These are phyloP conservation scores for Stagonosporopsis tanaceti DNA, from an alignment of 2,329 filamentous ascomycete genomes.

Conservation along the genomic window DNA sequence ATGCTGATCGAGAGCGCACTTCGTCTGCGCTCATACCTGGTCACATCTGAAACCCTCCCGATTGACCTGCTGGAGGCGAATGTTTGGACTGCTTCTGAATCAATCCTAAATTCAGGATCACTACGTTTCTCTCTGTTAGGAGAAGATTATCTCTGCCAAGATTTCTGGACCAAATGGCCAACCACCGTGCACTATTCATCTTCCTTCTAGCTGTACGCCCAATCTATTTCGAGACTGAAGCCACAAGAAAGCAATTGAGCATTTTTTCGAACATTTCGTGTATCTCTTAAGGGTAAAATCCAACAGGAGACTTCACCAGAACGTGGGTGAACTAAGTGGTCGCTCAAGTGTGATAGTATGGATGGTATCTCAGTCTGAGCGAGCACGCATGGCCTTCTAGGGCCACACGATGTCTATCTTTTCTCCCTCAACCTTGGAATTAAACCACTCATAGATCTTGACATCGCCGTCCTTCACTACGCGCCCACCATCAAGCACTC, in stretches of 20 bases:
- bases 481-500: constrained; percentile 56
- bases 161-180: too few species aligned
- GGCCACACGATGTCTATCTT: constrained; percentile 52
- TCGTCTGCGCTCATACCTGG: too few species aligned
- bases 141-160: too few species aligned
- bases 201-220: too few species aligned
- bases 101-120: too few species aligned
- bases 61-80: background rate
- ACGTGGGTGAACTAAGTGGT: background rate
- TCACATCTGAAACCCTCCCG: background rate
- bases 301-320: too few species aligned
- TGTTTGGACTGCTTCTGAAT: background rate
- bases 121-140: too few species aligned
- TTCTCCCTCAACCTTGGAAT: constrained; percentile 60
- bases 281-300: too few species aligned
- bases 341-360: background rate
- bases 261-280: too few species aligned
- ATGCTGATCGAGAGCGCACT: background rate
- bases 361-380: background rate
- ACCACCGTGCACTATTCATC: too few species aligned
- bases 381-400: background rate
- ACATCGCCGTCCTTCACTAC: constrained; percentile 51
- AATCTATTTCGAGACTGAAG: too few species aligned
- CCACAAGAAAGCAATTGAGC: too few species aligned
- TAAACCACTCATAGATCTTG: constrained; percentile 65